Conservation (phyloP, 169 alveolate genomes). For the Eimeria necatrix region DNA sequence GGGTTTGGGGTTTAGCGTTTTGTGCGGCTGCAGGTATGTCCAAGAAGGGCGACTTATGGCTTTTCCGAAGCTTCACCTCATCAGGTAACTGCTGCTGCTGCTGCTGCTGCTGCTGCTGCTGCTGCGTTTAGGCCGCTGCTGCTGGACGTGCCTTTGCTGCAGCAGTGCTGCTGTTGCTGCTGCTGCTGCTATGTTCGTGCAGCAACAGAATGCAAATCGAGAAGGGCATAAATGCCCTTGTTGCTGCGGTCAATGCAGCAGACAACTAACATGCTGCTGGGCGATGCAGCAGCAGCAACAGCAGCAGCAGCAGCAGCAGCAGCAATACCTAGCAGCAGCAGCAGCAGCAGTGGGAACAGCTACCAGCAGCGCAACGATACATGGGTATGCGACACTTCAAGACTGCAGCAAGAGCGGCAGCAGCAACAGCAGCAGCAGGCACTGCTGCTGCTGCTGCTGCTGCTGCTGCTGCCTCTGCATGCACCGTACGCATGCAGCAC, state of each 20-base stretch:
- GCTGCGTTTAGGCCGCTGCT: background rate
- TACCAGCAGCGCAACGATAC: background rate
- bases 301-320: background rate
- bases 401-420: constrained; percentile 11
- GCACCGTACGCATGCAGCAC: background rate
- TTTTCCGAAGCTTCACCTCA: constrained; percentile 68
- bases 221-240: constrained; percentile 14
- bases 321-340: background rate
- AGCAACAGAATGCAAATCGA: constrained; percentile 24
- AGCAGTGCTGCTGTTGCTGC: background rate
- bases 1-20: background rate
- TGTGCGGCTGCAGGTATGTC: constrained; percentile 60
- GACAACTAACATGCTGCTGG: background rate
- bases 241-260: constrained; percentile 20
- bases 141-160: background rate
- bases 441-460: background rate
- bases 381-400: too few relatives aligned
- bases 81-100: background rate
- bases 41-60: constrained; percentile 73
- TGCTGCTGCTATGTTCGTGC: constrained; percentile 10
- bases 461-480: background rate
- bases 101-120: background rate
- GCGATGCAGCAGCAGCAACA: background rate
- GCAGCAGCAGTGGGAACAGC: background rate
- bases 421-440: background rate